phyloP scores from a whole-genome alignment of 148 eudicot species.

The Camellia sinensis region DNA sequence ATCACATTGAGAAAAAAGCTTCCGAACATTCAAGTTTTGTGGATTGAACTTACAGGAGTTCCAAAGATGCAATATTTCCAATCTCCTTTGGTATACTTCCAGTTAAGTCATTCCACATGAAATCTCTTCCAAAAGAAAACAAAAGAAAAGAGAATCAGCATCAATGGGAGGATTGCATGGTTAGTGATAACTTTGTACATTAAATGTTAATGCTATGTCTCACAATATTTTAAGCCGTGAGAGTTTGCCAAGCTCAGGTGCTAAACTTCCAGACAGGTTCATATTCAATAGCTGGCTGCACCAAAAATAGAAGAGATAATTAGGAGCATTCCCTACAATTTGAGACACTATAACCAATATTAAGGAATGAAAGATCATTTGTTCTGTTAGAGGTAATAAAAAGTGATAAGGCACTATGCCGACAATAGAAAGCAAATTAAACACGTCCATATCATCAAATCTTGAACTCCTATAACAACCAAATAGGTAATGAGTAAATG shows the following conservation, averaged over 20 bases:
- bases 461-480: background rate
- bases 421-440: background rate
- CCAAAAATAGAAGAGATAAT: conserved; percentile 12
- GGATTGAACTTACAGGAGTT: conserved; percentile 58
- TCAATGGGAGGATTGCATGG: background rate
- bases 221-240: conserved; percentile 59
- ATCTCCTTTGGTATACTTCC: conserved; percentile 86
- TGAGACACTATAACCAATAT: background rate
- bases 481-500: background rate
- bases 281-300: conserved; percentile 61
- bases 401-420: background rate
- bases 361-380: background rate
- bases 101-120: conserved; percentile 80
- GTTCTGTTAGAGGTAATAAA: background rate
- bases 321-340: background rate
- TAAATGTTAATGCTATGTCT: conserved; percentile 21
- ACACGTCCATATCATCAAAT: background rate
- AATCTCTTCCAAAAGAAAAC: conserved; percentile 43
- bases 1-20: background rate
- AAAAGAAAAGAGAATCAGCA: conserved; percentile 6
- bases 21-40: background rate
- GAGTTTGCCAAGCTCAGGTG: conserved; percentile 71
- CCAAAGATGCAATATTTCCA: conserved; percentile 61
- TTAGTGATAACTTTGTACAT: background rate
- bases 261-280: conserved; percentile 75